Evolutionary conservation across 2,329 filamentous ascomycete genomes (phyloP).

Genomic region (Thermoascus crustaceus): DNA sequence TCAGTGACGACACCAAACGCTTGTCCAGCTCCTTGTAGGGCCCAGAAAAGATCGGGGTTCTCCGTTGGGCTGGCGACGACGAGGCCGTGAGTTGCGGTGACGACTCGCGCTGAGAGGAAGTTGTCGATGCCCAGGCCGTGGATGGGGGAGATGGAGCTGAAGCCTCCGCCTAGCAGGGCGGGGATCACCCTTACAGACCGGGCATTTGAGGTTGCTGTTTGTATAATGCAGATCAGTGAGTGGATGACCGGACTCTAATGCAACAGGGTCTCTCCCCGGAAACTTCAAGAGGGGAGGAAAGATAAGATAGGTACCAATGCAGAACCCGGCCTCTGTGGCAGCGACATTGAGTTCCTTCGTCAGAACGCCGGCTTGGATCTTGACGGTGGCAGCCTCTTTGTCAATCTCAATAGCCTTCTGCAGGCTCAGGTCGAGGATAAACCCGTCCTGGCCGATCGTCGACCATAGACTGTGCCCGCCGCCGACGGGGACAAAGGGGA

Average conservation of each 20-base stretch:
- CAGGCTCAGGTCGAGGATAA: background rate
- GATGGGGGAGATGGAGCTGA: background rate
- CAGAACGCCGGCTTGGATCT: background rate
- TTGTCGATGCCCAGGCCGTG: background rate
- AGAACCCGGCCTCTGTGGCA: background rate
- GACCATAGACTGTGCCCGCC: background rate
- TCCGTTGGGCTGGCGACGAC: background rate
- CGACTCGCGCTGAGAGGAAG: background rate
- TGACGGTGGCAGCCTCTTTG: background rate
- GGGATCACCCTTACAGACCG: background rate
- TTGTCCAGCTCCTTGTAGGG: slow-evolving; percentile 16
- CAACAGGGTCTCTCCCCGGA: too few species aligned
- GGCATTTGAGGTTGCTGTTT: background rate
- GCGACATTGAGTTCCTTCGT: background rate
- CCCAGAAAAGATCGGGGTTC: slow-evolving; percentile 17
- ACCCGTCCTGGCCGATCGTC: background rate
- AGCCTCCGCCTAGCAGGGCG: background rate
- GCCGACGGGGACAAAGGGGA: background rate
- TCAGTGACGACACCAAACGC: slow-evolving; percentile 15
- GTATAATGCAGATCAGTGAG: too few species aligned
- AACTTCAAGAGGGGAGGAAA: too few species aligned
- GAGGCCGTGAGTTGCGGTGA: background rate
- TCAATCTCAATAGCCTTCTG: background rate
- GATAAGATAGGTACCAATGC: background rate
- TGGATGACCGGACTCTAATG: too few species aligned